Evolutionary conservation across 2,329 filamentous ascomycete species (phyloP), one percentile per base, ranked within the genome.

Genomic region (Diaporthe ampelina): DNA sequence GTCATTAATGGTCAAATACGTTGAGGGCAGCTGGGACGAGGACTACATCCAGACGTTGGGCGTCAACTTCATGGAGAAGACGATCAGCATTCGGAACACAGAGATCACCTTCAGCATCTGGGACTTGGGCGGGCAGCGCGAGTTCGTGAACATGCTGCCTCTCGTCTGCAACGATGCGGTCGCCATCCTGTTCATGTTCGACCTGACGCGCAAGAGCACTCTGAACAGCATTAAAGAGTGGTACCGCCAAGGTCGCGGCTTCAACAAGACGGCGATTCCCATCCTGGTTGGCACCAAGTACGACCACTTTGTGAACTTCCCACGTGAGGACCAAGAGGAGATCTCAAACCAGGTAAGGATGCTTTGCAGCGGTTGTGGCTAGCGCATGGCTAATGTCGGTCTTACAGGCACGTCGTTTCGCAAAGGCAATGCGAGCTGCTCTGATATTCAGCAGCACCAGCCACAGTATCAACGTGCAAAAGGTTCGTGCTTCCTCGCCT

Each of bases 31-130:
- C 85, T 99, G 97, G 95, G 97, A 99, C 84, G 97, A 99, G 86
- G 97, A 99, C 83, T 99, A 99, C 84, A 99, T 99, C 81, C 97
- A 99, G 86, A 99, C 97, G 29, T 87, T 99, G 58, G 97, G 97
- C 78, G 97, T 99, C 85, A 99, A 99, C 85, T 99, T 99, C 85
- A 99, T 99, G 97, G 97, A 99, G 84, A 99, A 99, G 89, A 99
- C 97, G 48, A 99, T 99, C 82, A 97, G 95, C 76, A 99, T 99
- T 84, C 94, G 97, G 76, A 99, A 99, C 85, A 99, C 97, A 21
- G 97, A 99, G 85, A 99, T 99, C 84, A 99, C 97, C 57, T 99
- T 99, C 86, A 98, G 95, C 76, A 99, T 99, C 82, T 99, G 97
- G 97, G 97, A 99, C 87, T 86, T 99, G 72, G 97, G 97, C 79